phyloP scores from a whole-genome alignment of 2,329 filamentous ascomycete species.

The Monilinia laxa region DNA sequence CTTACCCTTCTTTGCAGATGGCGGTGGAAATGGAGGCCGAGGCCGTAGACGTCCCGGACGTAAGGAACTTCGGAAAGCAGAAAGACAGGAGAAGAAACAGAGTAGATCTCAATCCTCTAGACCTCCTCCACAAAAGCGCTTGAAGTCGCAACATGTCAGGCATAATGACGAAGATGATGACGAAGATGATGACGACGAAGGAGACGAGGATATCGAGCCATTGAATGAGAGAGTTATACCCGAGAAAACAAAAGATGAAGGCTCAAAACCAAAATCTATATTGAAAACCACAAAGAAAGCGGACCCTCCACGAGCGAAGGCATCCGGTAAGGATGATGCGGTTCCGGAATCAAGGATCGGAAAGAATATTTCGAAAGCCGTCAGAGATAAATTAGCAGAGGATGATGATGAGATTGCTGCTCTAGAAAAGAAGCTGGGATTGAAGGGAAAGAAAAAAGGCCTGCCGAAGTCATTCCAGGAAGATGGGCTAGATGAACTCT shows the following conservation, averaged over 20 bases:
- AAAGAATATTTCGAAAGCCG: conserved; percentile 35
- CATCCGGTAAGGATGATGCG: conserved; percentile 1
- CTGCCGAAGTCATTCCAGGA: conserved; percentile 72
- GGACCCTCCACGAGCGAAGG: conserved; percentile 20
- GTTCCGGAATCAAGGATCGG: conserved; percentile 16
- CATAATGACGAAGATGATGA: conserved; percentile 9
- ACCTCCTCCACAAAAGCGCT: conserved; percentile 34
- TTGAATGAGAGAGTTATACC: conserved; percentile 10
- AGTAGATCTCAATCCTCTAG: conserved; percentile 29
- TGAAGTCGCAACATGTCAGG: conserved; percentile 30
- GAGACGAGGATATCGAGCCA: conserved; percentile 18
- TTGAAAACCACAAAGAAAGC: conserved; percentile 35
- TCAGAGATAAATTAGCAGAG: conserved; percentile 66
- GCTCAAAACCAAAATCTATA: conserved; percentile 36
- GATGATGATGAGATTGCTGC: conserved; percentile 88
- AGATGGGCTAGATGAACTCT: conserved; percentile 77
- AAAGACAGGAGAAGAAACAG: conserved; percentile 37
- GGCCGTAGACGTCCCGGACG: conserved; percentile 32
- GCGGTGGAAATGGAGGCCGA: conserved; percentile 28
- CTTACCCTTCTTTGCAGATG: conserved; percentile 18
- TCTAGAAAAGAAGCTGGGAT: conserved; percentile 82
- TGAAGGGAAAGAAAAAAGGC: conserved; percentile 68
- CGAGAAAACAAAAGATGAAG: conserved; percentile 14
- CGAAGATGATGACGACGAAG: conserved; percentile 12
- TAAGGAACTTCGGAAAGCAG: conserved; percentile 40